These are phyloP conservation scores for Acer campestre DNA, from an alignment of 345 rosid species.

Conservation along the genomic window DNA sequence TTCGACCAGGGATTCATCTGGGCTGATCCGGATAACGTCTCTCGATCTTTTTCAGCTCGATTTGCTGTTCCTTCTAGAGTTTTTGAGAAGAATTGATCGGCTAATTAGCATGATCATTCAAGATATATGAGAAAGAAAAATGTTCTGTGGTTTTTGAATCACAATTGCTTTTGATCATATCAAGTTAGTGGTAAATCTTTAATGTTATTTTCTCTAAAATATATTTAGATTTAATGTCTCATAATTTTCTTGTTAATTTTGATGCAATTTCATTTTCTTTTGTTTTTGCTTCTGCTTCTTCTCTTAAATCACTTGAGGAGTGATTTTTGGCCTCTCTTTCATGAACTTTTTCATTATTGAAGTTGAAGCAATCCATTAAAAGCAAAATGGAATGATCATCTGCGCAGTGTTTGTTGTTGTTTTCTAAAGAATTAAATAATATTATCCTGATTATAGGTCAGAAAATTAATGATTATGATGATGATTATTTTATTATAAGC, in stretches of 20 bases:
- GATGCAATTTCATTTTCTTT: not conserved
- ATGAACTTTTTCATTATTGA: not conserved
- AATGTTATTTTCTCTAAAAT: not conserved
- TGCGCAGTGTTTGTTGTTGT: not conserved
- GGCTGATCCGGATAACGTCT: conserved; percentile 35
- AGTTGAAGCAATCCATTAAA: not conserved
- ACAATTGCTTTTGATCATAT: not conserved
- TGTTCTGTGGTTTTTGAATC: not conserved
- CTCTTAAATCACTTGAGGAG: not conserved
- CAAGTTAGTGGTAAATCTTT: not conserved
- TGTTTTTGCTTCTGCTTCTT: not conserved
- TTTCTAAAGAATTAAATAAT: not conserved
- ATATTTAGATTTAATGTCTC: not conserved
- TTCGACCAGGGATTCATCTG: conserved; percentile 41
- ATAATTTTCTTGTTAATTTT: not conserved
- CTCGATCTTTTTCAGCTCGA: conserved; percentile 48
- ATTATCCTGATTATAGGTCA: not conserved
- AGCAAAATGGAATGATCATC: conserved; percentile 1
- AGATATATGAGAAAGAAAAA: not conserved
- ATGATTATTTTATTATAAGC: not conserved
- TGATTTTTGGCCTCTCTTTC: too few relatives aligned
- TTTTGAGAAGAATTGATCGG: conserved; percentile 14
- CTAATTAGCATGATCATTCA: not conserved
- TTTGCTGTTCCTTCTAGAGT: conserved; percentile 44
- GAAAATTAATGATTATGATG: not conserved